Evolutionary conservation across 108 stramenopile genomes (phyloP), one percentile per base, ranked within the genome.

Genomic region (Ochromonas danica): DNA sequence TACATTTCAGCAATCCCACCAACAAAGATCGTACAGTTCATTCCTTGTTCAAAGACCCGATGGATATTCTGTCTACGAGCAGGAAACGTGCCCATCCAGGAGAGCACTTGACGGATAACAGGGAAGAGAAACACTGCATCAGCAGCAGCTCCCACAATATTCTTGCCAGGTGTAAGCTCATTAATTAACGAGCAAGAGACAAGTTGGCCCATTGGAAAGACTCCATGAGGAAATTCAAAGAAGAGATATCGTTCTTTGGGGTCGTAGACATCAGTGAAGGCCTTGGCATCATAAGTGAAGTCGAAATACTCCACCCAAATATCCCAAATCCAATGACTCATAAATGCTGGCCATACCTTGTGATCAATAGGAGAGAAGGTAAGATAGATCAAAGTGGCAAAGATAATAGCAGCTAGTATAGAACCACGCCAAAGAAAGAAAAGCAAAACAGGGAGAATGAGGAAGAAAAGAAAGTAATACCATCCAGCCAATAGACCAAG

Each of bases 1-100:
- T 81, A 86, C 85, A 86, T 86, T 39, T 86, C 85, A 6, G 85
- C 85, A 33, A 86, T 84, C 36, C 85, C 85, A 1, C 85, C 85
- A 39, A 82, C 81, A 10, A 80, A 67, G 3, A 86, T 81, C 28
- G 79, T 41, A 38, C 79, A 80, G 0, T 74, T n/a, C 6, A 61
- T 65, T 42, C 70, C 79, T 0, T 74, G 35, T 42, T 80, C 70
- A 39, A 61, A 80, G 14, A 80, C 70, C 30, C 42, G 63, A 6
- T n/a, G 28, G 28, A 80, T 80, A 1, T 61, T 80, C 70, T 70
- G 28, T 0, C 65, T 65, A n/a, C 14, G 10, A 30, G 79, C 79
- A 39, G 79, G 60, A 35, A 36, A 41, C 27, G 65, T 70, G 22
- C 79, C 79, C 35, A 80, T 71, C 79, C 79, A 80, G 0, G 79